These are phyloP conservation scores for Sungouiella blattae DNA, from an alignment of 805 yeast genomes.

Conservation along the genomic window DNA sequence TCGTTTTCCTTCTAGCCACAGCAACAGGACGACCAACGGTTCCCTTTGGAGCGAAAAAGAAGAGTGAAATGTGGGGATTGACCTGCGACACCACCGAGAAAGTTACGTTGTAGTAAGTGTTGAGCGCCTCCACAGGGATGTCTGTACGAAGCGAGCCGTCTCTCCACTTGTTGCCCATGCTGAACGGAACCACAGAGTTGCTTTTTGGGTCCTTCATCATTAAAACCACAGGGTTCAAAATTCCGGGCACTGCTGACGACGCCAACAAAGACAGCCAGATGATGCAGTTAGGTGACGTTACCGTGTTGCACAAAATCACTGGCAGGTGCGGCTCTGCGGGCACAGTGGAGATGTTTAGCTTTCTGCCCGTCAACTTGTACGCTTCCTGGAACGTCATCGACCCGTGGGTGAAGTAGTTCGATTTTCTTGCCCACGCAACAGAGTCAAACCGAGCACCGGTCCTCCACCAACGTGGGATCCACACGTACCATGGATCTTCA, in stretches of 20 bases:
- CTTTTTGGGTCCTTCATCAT: constrained; percentile 57
- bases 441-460: constrained; percentile 82
- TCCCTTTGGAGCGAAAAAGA: constrained; percentile 76
- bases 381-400: constrained; percentile 71
- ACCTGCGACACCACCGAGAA: constrained; percentile 79
- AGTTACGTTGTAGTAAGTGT: constrained; percentile 71
- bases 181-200: constrained; percentile 54
- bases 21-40: constrained; percentile 78
- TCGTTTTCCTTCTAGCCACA: constrained; percentile 41
- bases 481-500: constrained; percentile 55
- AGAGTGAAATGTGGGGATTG: constrained; percentile 74
- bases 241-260: constrained; percentile 81
- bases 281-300: constrained; percentile 75
- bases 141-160: constrained; percentile 81
- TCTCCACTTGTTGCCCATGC: constrained; percentile 72
- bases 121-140: constrained; percentile 69
- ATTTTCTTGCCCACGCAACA: constrained; percentile 66
- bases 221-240: constrained; percentile 71
- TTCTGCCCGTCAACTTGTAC: constrained; percentile 62
- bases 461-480: constrained; percentile 62
- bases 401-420: constrained; percentile 69
- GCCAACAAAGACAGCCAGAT: constrained; percentile 80
- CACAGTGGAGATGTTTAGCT: constrained; percentile 70
- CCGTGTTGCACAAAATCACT: constrained; percentile 69
- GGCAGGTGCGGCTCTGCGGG: constrained; percentile 84